Percentiles rank a stretch among this genome's conserved stretches.
Evolutionary conservation across 192 early-diverging fungal genomes (phyloP).

Genomic region (Kappamyces sp.): DNA sequence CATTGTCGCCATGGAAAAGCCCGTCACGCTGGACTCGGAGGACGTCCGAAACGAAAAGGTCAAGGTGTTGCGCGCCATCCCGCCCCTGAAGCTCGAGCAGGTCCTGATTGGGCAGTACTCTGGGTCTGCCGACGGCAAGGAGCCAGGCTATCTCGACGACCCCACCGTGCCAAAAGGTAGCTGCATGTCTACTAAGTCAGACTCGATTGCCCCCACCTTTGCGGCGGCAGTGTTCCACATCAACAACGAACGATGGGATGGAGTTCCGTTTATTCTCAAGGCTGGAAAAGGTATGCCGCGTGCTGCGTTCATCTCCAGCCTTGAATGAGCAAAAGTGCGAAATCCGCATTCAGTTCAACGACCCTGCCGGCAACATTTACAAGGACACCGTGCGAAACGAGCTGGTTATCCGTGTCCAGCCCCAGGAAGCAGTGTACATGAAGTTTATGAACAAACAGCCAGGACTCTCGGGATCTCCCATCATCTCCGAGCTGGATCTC

Average conservation of each 20-base stretch:
- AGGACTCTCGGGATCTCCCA: constrained; percentile 75
- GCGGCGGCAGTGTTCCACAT: constrained; percentile 83
- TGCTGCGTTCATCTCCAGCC: constrained; percentile 33
- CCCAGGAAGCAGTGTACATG: constrained; percentile 92
- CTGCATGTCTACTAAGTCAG: constrained; percentile 10
- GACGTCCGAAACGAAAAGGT: constrained; percentile 93
- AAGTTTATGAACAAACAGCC: constrained; percentile 94
- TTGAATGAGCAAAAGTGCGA: constrained; percentile 89
- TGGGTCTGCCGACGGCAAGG: constrained; percentile 65
- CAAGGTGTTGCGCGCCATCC: constrained; percentile 70
- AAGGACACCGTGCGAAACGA: constrained; percentile 79
- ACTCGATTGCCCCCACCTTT: constrained; percentile 82
- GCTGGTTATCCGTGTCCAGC: constrained; percentile 91
- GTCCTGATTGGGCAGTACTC: constrained; percentile 89
- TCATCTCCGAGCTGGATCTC: constrained; percentile 89
- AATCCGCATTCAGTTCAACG: constrained; percentile 94
- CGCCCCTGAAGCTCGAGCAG: constrained; percentile 69
- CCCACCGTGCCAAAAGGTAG: constrained; percentile 68
- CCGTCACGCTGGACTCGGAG: constrained; percentile 78
- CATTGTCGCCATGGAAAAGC: constrained; percentile 92
- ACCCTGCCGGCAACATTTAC: constrained; percentile 81
- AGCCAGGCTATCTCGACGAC: constrained; percentile 93
- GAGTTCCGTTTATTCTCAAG: constrained; percentile 76
- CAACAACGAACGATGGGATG: constrained; percentile 93
- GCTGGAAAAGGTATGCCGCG: constrained; percentile 43